phyloP scores from a whole-genome alignment of 495 filamentous ascomycete species.

The Ramalina intermedia region DNA sequence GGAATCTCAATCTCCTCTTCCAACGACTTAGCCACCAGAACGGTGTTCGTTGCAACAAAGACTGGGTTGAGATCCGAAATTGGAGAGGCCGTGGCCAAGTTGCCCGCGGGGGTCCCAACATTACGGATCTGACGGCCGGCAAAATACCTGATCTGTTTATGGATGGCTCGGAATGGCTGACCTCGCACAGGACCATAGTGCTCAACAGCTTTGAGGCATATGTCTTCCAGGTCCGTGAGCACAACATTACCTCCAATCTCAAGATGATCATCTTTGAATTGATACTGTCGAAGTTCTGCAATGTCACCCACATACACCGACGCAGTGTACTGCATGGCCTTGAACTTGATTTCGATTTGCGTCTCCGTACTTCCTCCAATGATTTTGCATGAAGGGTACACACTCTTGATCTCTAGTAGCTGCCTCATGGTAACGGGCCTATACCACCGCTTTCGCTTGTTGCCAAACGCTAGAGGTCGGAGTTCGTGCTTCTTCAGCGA shows the following conservation, averaged over 20 bases:
- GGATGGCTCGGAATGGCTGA: constrained; percentile 43
- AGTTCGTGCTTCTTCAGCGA: constrained; percentile 67
- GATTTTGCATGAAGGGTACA: constrained; percentile 76
- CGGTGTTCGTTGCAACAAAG: constrained; percentile 73
- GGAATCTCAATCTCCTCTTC: constrained; percentile 63
- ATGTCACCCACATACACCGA: constrained; percentile 94
- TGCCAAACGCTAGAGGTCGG: constrained; percentile 74
- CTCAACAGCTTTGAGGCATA: constrained; percentile 59
- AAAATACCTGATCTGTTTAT: constrained; percentile 58
- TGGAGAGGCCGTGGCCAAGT: constrained; percentile 86
- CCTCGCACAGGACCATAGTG: constrained; percentile 57
- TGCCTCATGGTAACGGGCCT: constrained; percentile 77
- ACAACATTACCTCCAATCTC: constrained; percentile 87
- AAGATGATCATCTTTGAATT: constrained; percentile 62
- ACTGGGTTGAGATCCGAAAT: constrained; percentile 96
- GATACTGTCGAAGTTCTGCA: constrained; percentile 65
- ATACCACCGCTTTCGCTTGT: constrained; percentile 90
- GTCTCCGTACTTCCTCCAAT: constrained; percentile 95
- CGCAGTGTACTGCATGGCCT: constrained; percentile 74
- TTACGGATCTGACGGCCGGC: constrained; percentile 93
- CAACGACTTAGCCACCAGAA: constrained; percentile 61
- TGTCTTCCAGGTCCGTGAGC: constrained; percentile 41
- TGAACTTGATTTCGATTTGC: constrained; percentile 97
- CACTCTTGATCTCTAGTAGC: constrained; percentile 76
- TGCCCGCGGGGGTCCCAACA: constrained; percentile 90